Percentiles rank a stretch among this genome's conserved stretches.
These are phyloP conservation scores for Lotus japonicus DNA, from an alignment of 306 rosid genomes.

Conservation along the genomic window DNA sequence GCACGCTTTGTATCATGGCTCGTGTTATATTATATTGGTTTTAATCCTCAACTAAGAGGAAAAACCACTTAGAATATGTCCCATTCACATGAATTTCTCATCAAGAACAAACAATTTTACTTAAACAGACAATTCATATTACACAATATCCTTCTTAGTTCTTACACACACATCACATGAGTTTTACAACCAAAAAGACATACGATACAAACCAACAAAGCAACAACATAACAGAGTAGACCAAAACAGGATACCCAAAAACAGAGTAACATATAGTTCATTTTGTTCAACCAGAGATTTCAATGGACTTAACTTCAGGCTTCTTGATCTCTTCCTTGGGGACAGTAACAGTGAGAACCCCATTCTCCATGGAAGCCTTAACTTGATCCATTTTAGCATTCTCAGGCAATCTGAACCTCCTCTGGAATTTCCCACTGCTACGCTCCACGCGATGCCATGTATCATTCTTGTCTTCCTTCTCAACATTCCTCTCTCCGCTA, in stretches of 20 bases:
- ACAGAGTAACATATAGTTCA: background rate
- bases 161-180: no score
- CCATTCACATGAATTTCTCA: no score
- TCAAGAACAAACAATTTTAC: no score
- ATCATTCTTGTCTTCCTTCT: slow-evolving; percentile 28
- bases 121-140: no score
- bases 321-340: slow-evolving; percentile 15
- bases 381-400: slow-evolving; percentile 17
- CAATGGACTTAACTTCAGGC: slow-evolving; percentile 3
- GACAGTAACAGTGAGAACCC: slow-evolving; percentile 27
- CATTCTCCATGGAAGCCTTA: slow-evolving; percentile 25
- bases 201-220: background rate
- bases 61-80: no score
- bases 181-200: background rate
- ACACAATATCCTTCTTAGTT: no score
- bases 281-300: slow-evolving; percentile 7
- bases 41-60: no score
- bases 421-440: slow-evolving; percentile 30
- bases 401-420: slow-evolving; percentile 28
- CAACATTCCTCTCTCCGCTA: slow-evolving; percentile 22
- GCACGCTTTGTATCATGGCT: no score
- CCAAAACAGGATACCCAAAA: no score
- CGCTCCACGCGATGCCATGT: slow-evolving; percentile 30
- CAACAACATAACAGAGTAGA: no score
- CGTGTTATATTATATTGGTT: no score